Evolutionary conservation across 495 filamentous ascomycete genomes (phyloP).

Genomic region (Extremus antarcticus): DNA sequence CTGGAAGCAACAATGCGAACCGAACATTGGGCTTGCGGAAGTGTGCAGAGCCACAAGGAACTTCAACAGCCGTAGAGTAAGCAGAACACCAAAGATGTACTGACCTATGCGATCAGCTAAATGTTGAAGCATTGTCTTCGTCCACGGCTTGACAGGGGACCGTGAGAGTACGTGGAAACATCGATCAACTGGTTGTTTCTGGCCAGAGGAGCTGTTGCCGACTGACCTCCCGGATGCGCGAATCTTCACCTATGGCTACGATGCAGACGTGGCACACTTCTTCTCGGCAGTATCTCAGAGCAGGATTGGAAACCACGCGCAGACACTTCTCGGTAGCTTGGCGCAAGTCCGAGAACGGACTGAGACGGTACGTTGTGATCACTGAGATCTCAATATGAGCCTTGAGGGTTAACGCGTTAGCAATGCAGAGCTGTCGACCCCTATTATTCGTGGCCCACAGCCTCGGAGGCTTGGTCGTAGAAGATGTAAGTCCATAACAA

Average conservation of each 20-base stretch:
- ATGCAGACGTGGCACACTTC: conserved; percentile 10
- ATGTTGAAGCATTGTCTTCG: conserved; percentile 11
- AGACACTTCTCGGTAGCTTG: conserved; percentile 4
- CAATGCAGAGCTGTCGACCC: conserved; percentile 3
- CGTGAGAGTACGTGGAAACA: conserved; percentile 13
- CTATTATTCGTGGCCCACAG: conserved; percentile 15
- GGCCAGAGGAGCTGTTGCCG: conserved; percentile 6
- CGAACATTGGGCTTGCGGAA: background rate
- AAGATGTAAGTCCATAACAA: conserved; percentile 2
- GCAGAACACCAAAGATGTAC: background rate
- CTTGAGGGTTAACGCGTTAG: too few species aligned
- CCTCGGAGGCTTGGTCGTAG: conserved; percentile 14
- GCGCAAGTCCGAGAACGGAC: conserved; percentile 1
- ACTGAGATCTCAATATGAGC: too few species aligned
- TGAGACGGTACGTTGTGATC: conserved; percentile 1
- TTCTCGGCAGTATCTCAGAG: background rate
- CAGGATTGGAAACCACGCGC: conserved; percentile 7
- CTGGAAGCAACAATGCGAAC: background rate
- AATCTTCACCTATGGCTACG: conserved; percentile 16
- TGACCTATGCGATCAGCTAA: background rate
- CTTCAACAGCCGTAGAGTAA: background rate
- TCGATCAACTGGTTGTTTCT: conserved; percentile 1
- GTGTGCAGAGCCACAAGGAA: background rate
- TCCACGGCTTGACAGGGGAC: conserved; percentile 16
- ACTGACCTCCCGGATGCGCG: conserved; percentile 3